phyloP scores from a whole-genome alignment of 1,139 yeast genomes.

The Nakaseomyces bracarensis region DNA sequence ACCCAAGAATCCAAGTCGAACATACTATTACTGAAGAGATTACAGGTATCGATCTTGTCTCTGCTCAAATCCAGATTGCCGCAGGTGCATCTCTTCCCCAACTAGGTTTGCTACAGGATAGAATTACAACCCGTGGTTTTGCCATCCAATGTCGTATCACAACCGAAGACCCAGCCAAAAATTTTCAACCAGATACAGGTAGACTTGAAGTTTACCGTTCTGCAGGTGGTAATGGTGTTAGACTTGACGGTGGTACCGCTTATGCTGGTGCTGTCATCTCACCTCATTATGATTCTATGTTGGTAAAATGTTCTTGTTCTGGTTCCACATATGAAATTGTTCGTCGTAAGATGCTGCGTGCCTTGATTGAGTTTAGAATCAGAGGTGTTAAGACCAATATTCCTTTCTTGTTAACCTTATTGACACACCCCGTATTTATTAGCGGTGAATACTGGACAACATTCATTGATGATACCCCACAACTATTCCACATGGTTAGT shows the following conservation, averaged over 20 bases:
- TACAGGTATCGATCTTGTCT: constrained; percentile 95
- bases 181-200: constrained; percentile 98
- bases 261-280: constrained; percentile 97
- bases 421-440: constrained; percentile 87
- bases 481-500: constrained; percentile 85
- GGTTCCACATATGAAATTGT: constrained; percentile 96
- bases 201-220: constrained; percentile 96
- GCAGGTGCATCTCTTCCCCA: constrained; percentile 95
- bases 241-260: constrained; percentile 98
- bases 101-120: constrained; percentile 86
- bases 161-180: constrained; percentile 94
- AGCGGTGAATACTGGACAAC: constrained; percentile 95
- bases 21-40: constrained; percentile 98
- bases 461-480: constrained; percentile 95
- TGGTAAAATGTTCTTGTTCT: constrained; percentile 93
- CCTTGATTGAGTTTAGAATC: constrained; percentile 93
- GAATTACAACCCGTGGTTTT: constrained; percentile 91
- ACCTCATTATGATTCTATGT: constrained; percentile 97
- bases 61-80: constrained; percentile 98
- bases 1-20: constrained; percentile 98
- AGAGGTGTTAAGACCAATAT: constrained; percentile 98
- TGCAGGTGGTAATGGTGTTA: constrained; percentile 98
- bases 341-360: constrained; percentile 93
- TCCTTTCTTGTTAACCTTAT: constrained; percentile 87
- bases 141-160: constrained; percentile 99